phyloP scores from a whole-genome alignment of 176 grass and related monocot genomes.

The Poa pratensis region DNA sequence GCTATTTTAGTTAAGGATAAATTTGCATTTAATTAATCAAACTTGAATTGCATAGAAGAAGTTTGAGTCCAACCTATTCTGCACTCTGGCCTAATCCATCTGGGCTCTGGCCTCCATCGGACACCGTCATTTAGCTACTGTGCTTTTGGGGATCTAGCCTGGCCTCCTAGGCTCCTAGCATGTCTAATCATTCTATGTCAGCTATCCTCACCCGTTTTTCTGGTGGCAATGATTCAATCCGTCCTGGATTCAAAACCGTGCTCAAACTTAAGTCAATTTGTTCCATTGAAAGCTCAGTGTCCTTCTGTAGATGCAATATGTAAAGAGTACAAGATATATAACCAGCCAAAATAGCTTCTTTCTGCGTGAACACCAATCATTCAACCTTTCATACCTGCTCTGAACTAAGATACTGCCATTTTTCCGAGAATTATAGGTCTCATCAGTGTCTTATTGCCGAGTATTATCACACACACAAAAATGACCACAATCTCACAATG shows the following conservation, averaged over 20 bases:
- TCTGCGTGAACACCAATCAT: constrained; percentile 7
- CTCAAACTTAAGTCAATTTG: background rate
- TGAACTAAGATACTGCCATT: background rate
- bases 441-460: background rate
- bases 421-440: constrained; percentile 22
- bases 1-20: background rate
- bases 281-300: background rate
- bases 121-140: background rate
- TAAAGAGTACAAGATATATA: constrained; percentile 19
- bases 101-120: background rate
- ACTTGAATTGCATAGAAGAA: background rate
- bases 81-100: constrained; percentile 23
- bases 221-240: background rate
- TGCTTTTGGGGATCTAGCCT: background rate
- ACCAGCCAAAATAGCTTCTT: constrained; percentile 32
- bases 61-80: background rate
- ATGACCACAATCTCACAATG: background rate
- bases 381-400: constrained; percentile 1
- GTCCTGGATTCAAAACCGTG: background rate
- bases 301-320: constrained; percentile 6
- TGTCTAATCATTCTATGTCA: background rate
- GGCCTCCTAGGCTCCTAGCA: constrained; percentile 11
- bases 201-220: constrained; percentile 6
- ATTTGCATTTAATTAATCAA: constrained; percentile 20
- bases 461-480: background rate